A percentile compares a stretch with the other conserved stretches of the same genome.
Conservation (phyloP, 805 yeast genomes). For the Debaryomyces tyrocola region DNA sequence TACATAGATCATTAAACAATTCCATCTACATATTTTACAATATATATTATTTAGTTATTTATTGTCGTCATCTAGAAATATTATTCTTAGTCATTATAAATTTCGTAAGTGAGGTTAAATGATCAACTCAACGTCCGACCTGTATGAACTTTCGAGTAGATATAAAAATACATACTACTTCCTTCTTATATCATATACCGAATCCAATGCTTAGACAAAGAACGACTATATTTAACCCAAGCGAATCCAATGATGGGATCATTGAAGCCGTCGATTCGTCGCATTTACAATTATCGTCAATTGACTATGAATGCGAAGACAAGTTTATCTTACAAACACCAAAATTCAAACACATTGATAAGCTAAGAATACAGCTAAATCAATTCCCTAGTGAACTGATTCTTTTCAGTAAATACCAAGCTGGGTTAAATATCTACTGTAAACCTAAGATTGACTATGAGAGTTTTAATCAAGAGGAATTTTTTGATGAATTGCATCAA, state of each 20-base stretch:
- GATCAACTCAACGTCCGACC: too few relatives aligned
- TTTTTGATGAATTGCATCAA: slow-evolving; percentile 20
- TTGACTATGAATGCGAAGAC: slow-evolving; percentile 14
- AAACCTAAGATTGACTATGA: slow-evolving; percentile 20
- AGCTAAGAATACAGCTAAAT: slow-evolving; percentile 22
- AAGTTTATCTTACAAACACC: slow-evolving; percentile 13
- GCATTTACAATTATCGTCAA: slow-evolving; percentile 8
- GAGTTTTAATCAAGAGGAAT: slow-evolving; percentile 12
- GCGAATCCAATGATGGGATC: slow-evolving; percentile 21
- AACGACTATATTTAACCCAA: slow-evolving; percentile 30
- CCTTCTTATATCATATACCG: too few relatives aligned
- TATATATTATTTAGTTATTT: too few relatives aligned
- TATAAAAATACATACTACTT: too few relatives aligned
- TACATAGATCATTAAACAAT: too few relatives aligned
- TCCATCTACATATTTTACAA: too few relatives aligned
- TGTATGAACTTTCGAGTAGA: too few relatives aligned
- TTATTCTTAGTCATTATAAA: too few relatives aligned
- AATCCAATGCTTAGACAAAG: slow-evolving; percentile 26
- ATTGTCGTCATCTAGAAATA: too few relatives aligned
- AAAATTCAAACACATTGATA: slow-evolving; percentile 15
- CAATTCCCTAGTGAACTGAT: slow-evolving; percentile 11
- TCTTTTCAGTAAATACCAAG: slow-evolving; percentile 23
- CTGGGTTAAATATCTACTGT: slow-evolving; percentile 32
- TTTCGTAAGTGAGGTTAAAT: too few relatives aligned
- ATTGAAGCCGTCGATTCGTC: slow-evolving; percentile 15